Conservation (phyloP, 73 alveolate genomes). For the Tetrahymena thermophila region DNA sequence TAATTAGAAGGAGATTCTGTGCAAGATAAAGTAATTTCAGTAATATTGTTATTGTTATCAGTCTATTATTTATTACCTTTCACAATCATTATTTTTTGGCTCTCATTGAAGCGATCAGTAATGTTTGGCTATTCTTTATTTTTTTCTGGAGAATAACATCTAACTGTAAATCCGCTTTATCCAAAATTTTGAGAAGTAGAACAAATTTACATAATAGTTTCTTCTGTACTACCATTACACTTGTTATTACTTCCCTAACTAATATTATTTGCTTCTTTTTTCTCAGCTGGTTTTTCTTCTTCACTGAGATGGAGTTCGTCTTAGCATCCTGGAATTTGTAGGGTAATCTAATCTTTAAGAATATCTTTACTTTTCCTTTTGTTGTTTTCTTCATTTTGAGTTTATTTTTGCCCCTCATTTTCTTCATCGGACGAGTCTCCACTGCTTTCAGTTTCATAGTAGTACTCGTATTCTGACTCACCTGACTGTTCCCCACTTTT, state of each 20-base stretch:
- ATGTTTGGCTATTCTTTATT: not conserved
- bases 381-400: not conserved
- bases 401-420: not conserved
- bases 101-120: not conserved
- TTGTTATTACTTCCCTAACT: not conserved
- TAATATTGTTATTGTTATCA: not conserved
- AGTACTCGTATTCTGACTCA: not conserved
- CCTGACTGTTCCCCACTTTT: not conserved
- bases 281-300: not conserved
- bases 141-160: not conserved
- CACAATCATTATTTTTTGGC: not conserved
- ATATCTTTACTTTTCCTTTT: not conserved
- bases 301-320: not conserved
- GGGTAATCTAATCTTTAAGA: not conserved
- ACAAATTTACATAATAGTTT: not conserved
- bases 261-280: not conserved
- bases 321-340: not conserved
- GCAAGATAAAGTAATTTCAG: not conserved
- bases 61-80: not conserved
- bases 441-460: not conserved
- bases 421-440: not conserved
- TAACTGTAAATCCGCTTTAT: not conserved
- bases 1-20: not conserved
- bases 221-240: not conserved
- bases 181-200: not conserved